Evolutionary conservation across 257 asterid genomes (phyloP), one percentile per base, ranked within the genome.

Genomic region (Forsythia viridissima): DNA sequence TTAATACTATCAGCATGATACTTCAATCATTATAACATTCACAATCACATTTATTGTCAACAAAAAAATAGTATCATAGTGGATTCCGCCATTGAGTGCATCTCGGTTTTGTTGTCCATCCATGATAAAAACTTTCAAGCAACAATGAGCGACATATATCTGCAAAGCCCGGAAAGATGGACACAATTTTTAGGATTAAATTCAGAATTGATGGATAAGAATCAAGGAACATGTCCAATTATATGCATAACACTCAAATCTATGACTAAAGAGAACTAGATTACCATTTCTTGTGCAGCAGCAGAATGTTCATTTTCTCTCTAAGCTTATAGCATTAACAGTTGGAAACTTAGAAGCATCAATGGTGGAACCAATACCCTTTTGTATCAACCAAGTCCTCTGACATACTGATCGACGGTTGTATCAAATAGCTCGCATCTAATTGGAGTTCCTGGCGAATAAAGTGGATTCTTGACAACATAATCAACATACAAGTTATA

Each of bases 401-500:
- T 86, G 20, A 92, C 97, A 83, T 93, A 93, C 88, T 91, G 96
- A 85, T 95, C 98, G 18, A 95, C 92, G 13, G 87, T 85, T 74
- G 90, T 86, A 76, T 92, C 91, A 76, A 94, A 94, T 73, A 91
- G 91, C 81, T 94, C 97, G 40, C 89, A 92, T 97, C 86, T 86
- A 71, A 92, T 90, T 63, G 89, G 90, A 75, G 84, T 84, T 84
- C 97, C 97, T 1, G 98, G 99, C 61, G 94, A 85, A 79, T 91
- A 95, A 34, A 93, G 90, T 2, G 97, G 97, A 89, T 92, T 95
- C 89, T 93, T 95, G 85, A 91, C 97, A 79, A 92, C 98, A 73
- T 89, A 92, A 84, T 95, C 97, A 66, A 95, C 99, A 80, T 95
- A 93, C 91, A 92, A 86, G 85, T 93, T 95, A 77, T 95, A 93